Evolutionary conservation across 2,329 filamentous ascomycete species (phyloP).

Genomic region (Elsinoe batatas): DNA sequence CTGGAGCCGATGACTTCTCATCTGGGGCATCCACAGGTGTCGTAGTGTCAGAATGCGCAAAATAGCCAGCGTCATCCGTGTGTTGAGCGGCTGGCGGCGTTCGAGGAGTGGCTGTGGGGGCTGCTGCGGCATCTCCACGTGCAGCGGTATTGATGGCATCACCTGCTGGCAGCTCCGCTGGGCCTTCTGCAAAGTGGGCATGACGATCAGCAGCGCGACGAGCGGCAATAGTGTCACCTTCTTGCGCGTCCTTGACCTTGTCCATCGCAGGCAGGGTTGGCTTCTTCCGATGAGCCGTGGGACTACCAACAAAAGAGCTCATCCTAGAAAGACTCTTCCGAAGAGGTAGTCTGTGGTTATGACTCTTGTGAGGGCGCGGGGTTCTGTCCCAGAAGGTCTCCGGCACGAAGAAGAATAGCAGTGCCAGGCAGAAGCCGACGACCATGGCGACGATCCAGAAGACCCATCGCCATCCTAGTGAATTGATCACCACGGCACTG

Average conservation of each 20-base stretch:
- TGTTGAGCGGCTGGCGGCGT: neutral
- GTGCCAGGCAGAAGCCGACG: constrained; percentile 56
- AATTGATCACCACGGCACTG: constrained; percentile 73
- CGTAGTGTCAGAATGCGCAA: neutral
- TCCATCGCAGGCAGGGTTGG: neutral
- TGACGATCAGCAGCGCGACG: constrained; percentile 10
- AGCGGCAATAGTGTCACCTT: neutral
- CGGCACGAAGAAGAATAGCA: constrained; percentile 84
- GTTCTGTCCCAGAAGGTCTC: constrained; percentile 94
- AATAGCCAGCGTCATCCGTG: neutral
- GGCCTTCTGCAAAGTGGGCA: constrained; percentile 17
- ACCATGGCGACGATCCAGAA: constrained; percentile 68
- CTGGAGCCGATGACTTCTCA: neutral
- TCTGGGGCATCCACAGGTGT: neutral
- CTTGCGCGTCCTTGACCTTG: constrained; percentile 7
- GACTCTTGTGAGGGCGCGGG: constrained; percentile 43
- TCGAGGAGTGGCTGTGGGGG: neutral
- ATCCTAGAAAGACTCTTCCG: constrained; percentile 20
- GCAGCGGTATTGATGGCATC: neutral
- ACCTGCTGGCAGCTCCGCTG: neutral
- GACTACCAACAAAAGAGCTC: constrained; percentile 15
- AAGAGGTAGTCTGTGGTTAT: constrained; percentile 22
- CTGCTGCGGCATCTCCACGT: neutral
- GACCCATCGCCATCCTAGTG: constrained; percentile 59
- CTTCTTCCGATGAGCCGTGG: neutral